These are phyloP conservation scores for Colletotrichum spinosum DNA, from an alignment of 2,329 filamentous ascomycete genomes.

Conservation along the genomic window DNA sequence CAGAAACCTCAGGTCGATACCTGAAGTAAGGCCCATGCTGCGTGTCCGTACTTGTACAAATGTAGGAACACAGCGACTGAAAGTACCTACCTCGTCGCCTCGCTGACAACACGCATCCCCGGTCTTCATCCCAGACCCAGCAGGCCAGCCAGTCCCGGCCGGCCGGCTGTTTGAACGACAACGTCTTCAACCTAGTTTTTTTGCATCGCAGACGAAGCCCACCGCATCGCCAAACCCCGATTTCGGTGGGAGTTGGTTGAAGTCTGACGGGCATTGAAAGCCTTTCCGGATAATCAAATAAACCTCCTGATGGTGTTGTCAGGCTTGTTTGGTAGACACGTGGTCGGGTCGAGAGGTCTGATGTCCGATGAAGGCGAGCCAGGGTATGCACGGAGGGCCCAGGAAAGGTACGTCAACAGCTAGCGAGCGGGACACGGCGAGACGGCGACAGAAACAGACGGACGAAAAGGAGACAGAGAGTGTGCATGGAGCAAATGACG, in stretches of 20 bases:
- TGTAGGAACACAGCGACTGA: conserved; percentile 10
- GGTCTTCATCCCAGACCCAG: conserved; percentile 10
- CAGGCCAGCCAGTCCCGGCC: conserved; percentile 34
- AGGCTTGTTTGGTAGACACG: conserved; percentile 13
- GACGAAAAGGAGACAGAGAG: conserved; percentile 4
- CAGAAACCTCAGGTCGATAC: neutral
- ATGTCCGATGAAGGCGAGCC: conserved; percentile 28
- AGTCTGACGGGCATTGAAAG: too few species aligned
- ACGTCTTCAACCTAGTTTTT: conserved; percentile 31
- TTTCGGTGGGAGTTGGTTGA: too few species aligned
- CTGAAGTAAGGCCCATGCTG: neutral
- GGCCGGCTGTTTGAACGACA: conserved; percentile 34
- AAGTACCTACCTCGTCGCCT: neutral
- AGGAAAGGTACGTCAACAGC: conserved; percentile 24
- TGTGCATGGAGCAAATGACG: neutral
- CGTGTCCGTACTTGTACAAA: conserved; percentile 4
- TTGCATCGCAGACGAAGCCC: neutral
- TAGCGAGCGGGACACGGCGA: conserved; percentile 23
- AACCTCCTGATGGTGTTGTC: too few species aligned
- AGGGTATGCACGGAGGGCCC: conserved; percentile 29
- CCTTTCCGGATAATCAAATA: too few species aligned
- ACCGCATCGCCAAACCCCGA: too few species aligned
- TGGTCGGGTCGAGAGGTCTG: conserved; percentile 26
- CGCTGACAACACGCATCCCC: conserved; percentile 7
- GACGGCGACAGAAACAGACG: conserved; percentile 12